Percentiles rank a stretch among this genome's conserved stretches.
phyloP scores from a whole-genome alignment of 192 early-diverging fungal species.

The Coemansia sp. region DNA sequence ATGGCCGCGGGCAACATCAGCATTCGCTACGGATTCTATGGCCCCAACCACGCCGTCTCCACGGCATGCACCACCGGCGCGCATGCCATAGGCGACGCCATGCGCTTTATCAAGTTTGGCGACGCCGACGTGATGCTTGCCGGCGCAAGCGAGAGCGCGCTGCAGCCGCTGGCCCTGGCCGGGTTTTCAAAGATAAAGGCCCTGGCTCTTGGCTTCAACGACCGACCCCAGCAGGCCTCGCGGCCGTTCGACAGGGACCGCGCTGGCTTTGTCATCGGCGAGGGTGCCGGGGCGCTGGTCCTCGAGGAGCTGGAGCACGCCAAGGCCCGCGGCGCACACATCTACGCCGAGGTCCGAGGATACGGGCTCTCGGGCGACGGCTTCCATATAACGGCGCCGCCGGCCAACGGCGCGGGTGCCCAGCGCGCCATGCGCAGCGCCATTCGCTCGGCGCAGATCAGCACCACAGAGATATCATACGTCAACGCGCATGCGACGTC shows the following conservation, averaged over 20 bases:
- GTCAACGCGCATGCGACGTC: conserved; percentile 95
- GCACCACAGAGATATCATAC: conserved; percentile 70
- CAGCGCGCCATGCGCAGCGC: conserved; percentile 83
- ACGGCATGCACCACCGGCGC: conserved; percentile 97
- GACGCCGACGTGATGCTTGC: conserved; percentile 97
- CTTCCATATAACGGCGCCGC: conserved; percentile 92
- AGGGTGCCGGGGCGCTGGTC: conserved; percentile 84
- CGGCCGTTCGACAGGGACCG: conserved; percentile 87
- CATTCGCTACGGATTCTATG: conserved; percentile 79
- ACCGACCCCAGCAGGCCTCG: conserved; percentile 72
- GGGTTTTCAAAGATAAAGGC: conserved; percentile 83
- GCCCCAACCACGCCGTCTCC: conserved; percentile 88
- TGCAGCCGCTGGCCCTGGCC: conserved; percentile 82
- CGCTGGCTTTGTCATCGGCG: conserved; percentile 92
- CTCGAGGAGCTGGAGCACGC: conserved; percentile 91
- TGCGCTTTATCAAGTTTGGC: conserved; percentile 85
- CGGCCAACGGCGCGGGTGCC: conserved; percentile 79
- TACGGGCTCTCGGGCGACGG: conserved; percentile 92
- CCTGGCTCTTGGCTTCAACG: conserved; percentile 79
- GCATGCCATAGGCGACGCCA: conserved; percentile 91
- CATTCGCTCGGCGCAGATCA: conserved; percentile 59
- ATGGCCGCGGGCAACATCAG: conserved; percentile 93
- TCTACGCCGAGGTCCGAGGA: conserved; percentile 86
- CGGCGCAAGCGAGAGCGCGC: conserved; percentile 81
- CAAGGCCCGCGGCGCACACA: conserved; percentile 71